Evolutionary conservation across 768 basidiomycete genomes (phyloP).

Genomic region (Boletus speciosus): DNA sequence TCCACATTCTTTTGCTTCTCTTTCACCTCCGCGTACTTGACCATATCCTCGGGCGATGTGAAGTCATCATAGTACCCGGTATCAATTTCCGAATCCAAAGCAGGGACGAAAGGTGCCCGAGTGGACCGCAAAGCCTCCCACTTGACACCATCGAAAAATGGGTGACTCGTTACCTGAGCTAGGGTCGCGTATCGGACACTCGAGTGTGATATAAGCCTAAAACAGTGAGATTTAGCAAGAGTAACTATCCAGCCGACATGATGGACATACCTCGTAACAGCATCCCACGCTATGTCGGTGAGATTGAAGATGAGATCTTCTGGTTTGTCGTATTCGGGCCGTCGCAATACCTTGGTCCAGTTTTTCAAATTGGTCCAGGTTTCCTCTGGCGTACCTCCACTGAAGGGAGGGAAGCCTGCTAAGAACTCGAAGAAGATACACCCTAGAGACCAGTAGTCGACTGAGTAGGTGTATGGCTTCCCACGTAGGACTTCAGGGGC

Average conservation of each 20-base stretch:
- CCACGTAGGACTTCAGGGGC: conserved; percentile 90
- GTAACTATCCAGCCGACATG: not conserved
- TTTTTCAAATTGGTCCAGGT: conserved; percentile 99
- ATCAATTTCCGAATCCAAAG: conserved; percentile 90
- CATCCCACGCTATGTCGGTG: conserved; percentile 90
- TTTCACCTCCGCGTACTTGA: conserved; percentile 96
- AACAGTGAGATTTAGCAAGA: not conserved
- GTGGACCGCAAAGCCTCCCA: conserved; percentile 79
- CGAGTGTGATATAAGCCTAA: conserved; percentile 83
- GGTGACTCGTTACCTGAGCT: conserved; percentile 66
- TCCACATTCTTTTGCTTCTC: conserved; percentile 97
- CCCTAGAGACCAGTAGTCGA: conserved; percentile 98
- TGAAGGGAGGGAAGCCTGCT: conserved; percentile 97
- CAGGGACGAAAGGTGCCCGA: conserved; percentile 89
- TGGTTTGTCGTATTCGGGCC: conserved; percentile 93
- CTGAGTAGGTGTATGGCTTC: conserved; percentile 92
- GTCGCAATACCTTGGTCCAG: conserved; percentile 87
- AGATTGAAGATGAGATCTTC: conserved; percentile 98
- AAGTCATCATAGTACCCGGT: conserved; percentile 96
- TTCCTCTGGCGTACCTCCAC: conserved; percentile 91
- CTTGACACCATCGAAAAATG: conserved; percentile 74
- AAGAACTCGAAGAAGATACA: conserved; percentile 98
- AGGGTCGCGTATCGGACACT: conserved; percentile 76
- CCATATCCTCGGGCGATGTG: conserved; percentile 88
- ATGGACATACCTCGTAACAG: conserved; percentile 68